Percentiles rank a stretch among this genome's conserved stretches.
These are phyloP conservation scores for Kluyveromyces wickerhamii DNA, from an alignment of 805 yeast species.

Conservation along the genomic window DNA sequence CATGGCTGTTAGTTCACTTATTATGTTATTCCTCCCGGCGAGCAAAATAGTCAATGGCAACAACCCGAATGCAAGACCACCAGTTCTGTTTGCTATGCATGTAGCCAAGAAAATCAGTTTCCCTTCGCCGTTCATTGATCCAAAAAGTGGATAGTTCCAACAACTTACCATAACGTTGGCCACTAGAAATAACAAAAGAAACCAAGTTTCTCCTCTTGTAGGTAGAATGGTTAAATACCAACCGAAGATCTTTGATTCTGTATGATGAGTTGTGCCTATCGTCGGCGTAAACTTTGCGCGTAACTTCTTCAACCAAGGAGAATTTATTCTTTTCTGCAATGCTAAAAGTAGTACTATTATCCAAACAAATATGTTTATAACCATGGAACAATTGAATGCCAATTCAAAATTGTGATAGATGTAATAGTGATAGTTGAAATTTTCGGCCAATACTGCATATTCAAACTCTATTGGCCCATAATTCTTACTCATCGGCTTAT, in stretches of 20 bases:
- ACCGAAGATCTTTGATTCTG: conserved; percentile 6
- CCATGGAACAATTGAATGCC: conserved; percentile 7
- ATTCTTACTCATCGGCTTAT: neutral
- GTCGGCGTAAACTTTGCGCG: conserved; percentile 8
- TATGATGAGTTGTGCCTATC: conserved; percentile 8
- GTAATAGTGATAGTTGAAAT: conserved; percentile 3
- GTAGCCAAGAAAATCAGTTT: conserved; percentile 9
- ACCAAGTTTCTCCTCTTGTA: conserved; percentile 9
- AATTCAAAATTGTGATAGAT: conserved; percentile 7
- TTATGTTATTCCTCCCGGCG: conserved; percentile 66
- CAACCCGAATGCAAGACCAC: conserved; percentile 37
- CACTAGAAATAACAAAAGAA: conserved; percentile 4
- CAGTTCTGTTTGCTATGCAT: conserved; percentile 39
- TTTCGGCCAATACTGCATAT: conserved; percentile 2
- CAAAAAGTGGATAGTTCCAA: conserved; percentile 7
- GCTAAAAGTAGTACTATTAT: neutral
- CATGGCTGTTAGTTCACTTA: conserved; percentile 55
- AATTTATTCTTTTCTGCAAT: conserved; percentile 4
- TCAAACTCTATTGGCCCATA: conserved; percentile 5
- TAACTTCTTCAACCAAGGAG: conserved; percentile 1
- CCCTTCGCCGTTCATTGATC: conserved; percentile 3
- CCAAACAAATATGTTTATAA: conserved; percentile 6
- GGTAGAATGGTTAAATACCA: conserved; percentile 7
- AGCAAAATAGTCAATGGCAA: conserved; percentile 53
- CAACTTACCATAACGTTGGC: conserved; percentile 5